Evolutionary conservation across 2,329 filamentous ascomycete species (phyloP), one percentile per base, ranked within the genome.

Genomic region (Trichoderma atrobrunneum): DNA sequence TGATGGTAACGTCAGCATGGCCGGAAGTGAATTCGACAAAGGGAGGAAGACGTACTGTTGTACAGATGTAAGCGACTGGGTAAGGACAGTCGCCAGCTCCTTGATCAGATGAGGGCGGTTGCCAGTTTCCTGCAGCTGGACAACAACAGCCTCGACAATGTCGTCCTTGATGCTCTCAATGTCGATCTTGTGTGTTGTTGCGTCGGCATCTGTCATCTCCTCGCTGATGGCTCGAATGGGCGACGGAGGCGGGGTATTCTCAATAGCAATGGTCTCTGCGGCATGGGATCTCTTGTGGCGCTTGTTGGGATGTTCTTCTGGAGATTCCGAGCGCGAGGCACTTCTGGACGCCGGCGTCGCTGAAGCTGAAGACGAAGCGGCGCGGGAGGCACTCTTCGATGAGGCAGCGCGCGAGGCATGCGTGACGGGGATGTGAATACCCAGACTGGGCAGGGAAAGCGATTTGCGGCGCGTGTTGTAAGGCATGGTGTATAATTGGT

Each of bases 391-490:
- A 75, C 77, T 78, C 75, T 86, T 79, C 18, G 76, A 78, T 59
- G 92, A 82, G 78, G 84, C 79, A 83, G 85, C 84, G 83, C 89
- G 85, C 74, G 88, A 84, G 78, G 90, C 87, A 78, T 90, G 85
- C 77, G 87, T 86, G 78, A 92, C 89, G 75, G 93, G 91, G 75
- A 98, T 87, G 78, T 96, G 93, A 78, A 98, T 97, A 81, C 96
- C 96, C 78, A 98, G 88, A 76, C 94, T 97, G 73, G 94, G 93
- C 79, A 98, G 87, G 74, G 95, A 98, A 76, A 99, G 86, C 80
- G 94, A 97, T 87, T 98, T 98, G 83, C 95, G 92, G 84, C 95
- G 93, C 77, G 95, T 98, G 84, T 98, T 97, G 87, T 98, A 98
- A 80, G 92, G 92, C 94, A 97, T 97, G 74, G 64, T 48, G n/a